A percentile compares a stretch with the other conserved stretches of the same genome.
phyloP scores from a whole-genome alignment of 768 basidiomycete genomes.

The Russula lepida region DNA sequence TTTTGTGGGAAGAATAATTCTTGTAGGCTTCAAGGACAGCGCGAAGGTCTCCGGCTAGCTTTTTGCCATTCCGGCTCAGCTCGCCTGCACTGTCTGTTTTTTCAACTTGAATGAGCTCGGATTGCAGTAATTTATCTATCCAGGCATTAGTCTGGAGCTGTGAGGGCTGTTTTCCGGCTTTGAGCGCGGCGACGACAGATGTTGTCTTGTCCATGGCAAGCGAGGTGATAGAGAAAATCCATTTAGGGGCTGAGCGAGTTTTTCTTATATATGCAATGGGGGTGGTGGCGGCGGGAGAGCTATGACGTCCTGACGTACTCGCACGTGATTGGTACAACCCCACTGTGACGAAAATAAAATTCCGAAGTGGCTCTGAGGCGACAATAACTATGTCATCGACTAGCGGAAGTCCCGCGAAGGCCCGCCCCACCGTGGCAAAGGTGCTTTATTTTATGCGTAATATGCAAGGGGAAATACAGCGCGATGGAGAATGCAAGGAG shows the following conservation, averaged over 20 bases:
- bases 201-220: conserved; percentile 51
- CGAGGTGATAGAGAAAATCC: neutral
- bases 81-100: conserved; percentile 31
- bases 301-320: conserved; percentile 7
- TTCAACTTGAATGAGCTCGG: conserved; percentile 41
- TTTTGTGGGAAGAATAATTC: conserved; percentile 45
- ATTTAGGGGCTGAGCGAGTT: neutral
- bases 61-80: conserved; percentile 48
- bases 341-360: conserved; percentile 1
- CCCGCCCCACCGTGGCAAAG: neutral
- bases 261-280: conserved; percentile 5
- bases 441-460: neutral
- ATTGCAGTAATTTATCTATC: conserved; percentile 47
- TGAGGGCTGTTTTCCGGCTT: conserved; percentile 62
- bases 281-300: neutral
- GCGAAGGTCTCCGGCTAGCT: conserved; percentile 43
- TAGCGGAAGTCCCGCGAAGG: neutral
- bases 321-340: neutral
- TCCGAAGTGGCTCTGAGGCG: neutral
- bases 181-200: conserved; percentile 56
- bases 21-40: conserved; percentile 53
- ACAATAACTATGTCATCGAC: neutral
- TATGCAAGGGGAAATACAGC: conserved; percentile 6
- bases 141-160: conserved; percentile 46
- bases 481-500: neutral